Percentiles rank a stretch among this genome's conserved stretches.
These are phyloP conservation scores for Monosporozyma servazzii DNA, from an alignment of 805 yeast genomes.

Conservation along the genomic window DNA sequence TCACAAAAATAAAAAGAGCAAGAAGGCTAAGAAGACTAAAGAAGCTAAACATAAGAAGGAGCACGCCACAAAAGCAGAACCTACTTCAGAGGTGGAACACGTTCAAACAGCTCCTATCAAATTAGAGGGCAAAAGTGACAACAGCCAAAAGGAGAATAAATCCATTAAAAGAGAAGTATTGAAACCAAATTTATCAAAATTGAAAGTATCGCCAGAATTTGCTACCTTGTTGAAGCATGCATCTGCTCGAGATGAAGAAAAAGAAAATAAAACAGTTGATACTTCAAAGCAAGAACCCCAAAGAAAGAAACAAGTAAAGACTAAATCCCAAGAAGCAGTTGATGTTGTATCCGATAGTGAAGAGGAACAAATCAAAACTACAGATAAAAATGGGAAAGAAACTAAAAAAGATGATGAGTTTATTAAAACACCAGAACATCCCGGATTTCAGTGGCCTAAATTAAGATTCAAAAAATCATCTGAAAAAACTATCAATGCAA, in stretches of 20 bases:
- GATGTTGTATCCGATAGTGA: background rate
- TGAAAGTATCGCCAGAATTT: conserved; percentile 26
- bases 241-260: background rate
- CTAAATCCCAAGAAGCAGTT: background rate
- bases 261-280: background rate
- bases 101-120: background rate
- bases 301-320: background rate
- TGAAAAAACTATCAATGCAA: background rate
- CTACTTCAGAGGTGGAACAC: background rate
- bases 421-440: background rate
- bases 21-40: conserved; percentile 6
- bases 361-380: background rate
- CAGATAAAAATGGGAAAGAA: background rate
- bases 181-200: conserved; percentile 25
- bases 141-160: background rate
- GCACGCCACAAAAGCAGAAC: conserved; percentile 10
- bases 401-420: background rate
- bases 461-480: background rate
- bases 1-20: conserved; percentile 3
- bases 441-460: background rate
- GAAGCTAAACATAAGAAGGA: conserved; percentile 6
- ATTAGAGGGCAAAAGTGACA: background rate
- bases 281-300: background rate
- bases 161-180: conserved; percentile 3
- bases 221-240: conserved; percentile 26